phyloP scores from a whole-genome alignment of 2,329 filamentous ascomycete species.

The Monosporascus ibericus region DNA sequence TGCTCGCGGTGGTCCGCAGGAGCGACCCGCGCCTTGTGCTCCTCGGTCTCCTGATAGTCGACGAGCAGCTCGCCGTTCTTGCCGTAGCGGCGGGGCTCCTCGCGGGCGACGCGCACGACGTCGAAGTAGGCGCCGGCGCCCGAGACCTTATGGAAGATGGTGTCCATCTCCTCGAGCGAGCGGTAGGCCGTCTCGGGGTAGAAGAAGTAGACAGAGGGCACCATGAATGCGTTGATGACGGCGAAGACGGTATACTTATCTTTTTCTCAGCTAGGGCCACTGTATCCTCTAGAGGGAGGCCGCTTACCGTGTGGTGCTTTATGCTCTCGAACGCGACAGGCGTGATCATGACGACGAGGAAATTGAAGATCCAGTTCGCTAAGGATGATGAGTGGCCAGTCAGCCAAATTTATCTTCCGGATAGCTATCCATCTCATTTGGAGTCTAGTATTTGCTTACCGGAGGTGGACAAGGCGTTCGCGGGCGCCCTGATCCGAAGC shows the following conservation, averaged over 20 bases:
- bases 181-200: slow-evolving; percentile 61
- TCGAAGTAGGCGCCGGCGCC: slow-evolving; percentile 34
- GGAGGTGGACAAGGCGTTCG: slow-evolving; percentile 45
- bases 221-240: slow-evolving; percentile 56
- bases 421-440: slow-evolving; percentile 7
- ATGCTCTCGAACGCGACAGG: slow-evolving; percentile 54
- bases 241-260: slow-evolving; percentile 62
- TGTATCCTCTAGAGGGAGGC: not conserved
- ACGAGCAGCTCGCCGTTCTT: slow-evolving; percentile 54
- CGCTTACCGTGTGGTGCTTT: slow-evolving; percentile 33
- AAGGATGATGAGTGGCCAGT: slow-evolving; percentile 29
- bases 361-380: slow-evolving; percentile 59
- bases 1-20: slow-evolving; percentile 10
- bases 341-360: slow-evolving; percentile 58
- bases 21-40: slow-evolving; percentile 24
- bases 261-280: not conserved
- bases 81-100: slow-evolving; percentile 51
- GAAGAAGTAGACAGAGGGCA: slow-evolving; percentile 54
- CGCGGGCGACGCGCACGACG: slow-evolving; percentile 34
- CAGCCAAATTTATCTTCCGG: not conserved
- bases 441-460: slow-evolving; percentile 26
- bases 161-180: slow-evolving; percentile 61
- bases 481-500: slow-evolving; percentile 45
- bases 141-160: slow-evolving; percentile 53
- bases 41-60: slow-evolving; percentile 35